A percentile compares a stretch with the other conserved stretches of the same genome.
Evolutionary conservation across 768 basidiomycete genomes (phyloP).

Genomic region (Thelephora ganbajun): DNA sequence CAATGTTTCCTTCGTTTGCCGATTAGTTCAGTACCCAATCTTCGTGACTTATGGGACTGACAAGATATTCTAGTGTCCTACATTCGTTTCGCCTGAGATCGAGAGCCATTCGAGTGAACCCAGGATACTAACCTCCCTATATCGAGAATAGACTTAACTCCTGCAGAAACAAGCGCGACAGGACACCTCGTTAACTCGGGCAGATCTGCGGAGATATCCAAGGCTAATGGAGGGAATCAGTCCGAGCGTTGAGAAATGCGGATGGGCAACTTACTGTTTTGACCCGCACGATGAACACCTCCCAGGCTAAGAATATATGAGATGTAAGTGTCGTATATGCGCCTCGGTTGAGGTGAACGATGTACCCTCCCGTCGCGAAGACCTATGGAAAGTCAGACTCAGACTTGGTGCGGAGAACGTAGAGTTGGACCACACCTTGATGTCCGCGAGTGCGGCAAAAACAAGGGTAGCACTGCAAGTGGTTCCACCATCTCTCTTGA

Average conservation of each 20-base stretch:
- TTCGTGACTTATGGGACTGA: constrained; percentile 15
- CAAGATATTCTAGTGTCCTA: constrained; percentile 73
- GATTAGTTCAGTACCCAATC: too few species aligned
- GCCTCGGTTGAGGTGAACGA: background rate
- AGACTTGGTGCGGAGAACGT: background rate
- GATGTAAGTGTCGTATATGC: background rate
- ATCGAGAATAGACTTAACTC: constrained; percentile 90
- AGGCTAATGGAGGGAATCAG: constrained; percentile 32
- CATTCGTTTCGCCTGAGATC: background rate
- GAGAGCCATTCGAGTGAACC: background rate
- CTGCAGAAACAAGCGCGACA: constrained; percentile 85
- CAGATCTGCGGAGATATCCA: constrained; percentile 93
- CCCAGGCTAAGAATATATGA: constrained; percentile 37
- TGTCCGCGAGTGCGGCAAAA: constrained; percentile 70
- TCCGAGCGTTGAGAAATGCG: background rate
- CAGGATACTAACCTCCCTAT: constrained; percentile 47
- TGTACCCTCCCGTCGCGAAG: constrained; percentile 87
- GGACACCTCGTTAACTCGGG: constrained; percentile 81
- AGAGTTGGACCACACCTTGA: constrained; percentile 40
- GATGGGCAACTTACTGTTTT: constrained; percentile 33
- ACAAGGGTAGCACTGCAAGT: constrained; percentile 66
- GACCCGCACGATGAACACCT: constrained; percentile 71
- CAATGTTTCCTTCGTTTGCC: constrained; percentile 63
- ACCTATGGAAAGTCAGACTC: constrained; percentile 30
- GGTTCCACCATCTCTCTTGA: constrained; percentile 60